Evolutionary conservation across 768 basidiomycete genomes (phyloP).

Genomic region (Macrolepiota fuliginosa): DNA sequence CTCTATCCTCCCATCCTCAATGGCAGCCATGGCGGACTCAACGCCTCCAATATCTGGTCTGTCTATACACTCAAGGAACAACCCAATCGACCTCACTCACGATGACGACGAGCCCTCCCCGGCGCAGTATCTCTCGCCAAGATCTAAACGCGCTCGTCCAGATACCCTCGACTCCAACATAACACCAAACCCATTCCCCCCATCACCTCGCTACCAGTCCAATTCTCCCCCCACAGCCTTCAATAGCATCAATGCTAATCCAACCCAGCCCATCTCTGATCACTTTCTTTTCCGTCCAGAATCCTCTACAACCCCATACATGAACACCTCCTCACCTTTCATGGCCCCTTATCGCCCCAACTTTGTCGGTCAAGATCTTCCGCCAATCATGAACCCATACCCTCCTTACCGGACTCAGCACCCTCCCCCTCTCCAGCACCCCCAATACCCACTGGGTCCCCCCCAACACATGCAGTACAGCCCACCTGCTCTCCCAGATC

Average conservation of each 20-base stretch:
- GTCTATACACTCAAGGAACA: slow-evolving; percentile 29
- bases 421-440: slow-evolving; percentile 20
- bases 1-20: slow-evolving; percentile 19
- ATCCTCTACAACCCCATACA: not conserved
- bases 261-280: not conserved
- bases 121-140: slow-evolving; percentile 4
- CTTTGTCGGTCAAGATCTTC: slow-evolving; percentile 42
- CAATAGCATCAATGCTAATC: not conserved
- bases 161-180: not conserved
- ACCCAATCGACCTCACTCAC: slow-evolving; percentile 68
- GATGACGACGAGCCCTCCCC: slow-evolving; percentile 60
- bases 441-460: slow-evolving; percentile 20
- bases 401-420: slow-evolving; percentile 22
- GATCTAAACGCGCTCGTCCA: slow-evolving; percentile 10
- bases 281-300: not conserved
- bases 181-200: slow-evolving; percentile 7
- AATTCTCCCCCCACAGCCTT: slow-evolving; percentile 13
- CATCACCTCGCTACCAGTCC: slow-evolving; percentile 9
- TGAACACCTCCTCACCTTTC: slow-evolving; percentile 13
- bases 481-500: slow-evolving; percentile 15
- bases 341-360: slow-evolving; percentile 43
- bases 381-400: slow-evolving; percentile 21
- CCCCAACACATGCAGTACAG: slow-evolving; percentile 24
- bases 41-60: slow-evolving; percentile 31
- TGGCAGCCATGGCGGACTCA: slow-evolving; percentile 25